phyloP scores from a whole-genome alignment of 2,329 filamentous ascomycete species.

The Verticillium nubilum region DNA sequence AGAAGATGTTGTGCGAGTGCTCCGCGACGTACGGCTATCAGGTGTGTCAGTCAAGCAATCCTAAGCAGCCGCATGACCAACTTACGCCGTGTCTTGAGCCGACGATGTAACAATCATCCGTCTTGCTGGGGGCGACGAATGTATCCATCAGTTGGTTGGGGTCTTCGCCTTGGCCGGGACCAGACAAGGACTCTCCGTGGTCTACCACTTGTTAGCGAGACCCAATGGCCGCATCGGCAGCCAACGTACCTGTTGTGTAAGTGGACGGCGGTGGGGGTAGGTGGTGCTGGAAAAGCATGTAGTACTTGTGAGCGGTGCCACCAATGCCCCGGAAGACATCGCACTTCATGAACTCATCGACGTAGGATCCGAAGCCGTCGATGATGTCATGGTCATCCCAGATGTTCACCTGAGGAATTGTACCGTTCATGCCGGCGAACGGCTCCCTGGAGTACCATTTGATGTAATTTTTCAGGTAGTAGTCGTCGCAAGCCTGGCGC shows the following conservation, averaged over 20 bases:
- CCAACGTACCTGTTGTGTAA: conserved; percentile 65
- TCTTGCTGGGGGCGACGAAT: conserved; percentile 55
- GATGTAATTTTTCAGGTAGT: conserved; percentile 89
- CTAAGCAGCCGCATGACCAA: conserved; percentile 23
- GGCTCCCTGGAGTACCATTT: conserved; percentile 73
- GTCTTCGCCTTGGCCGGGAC: conserved; percentile 47
- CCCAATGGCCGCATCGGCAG: conserved; percentile 12
- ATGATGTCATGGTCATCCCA: conserved; percentile 98
- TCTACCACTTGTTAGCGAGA: conserved; percentile 31
- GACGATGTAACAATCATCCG: conserved; percentile 71
- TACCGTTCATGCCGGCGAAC: conserved; percentile 79
- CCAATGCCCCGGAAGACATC: conserved; percentile 90
- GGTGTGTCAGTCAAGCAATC: conserved; percentile 29
- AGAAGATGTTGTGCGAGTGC: conserved; percentile 79
- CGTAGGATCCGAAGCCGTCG: conserved; percentile 90
- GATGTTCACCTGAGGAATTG: conserved; percentile 94
- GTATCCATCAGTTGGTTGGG: conserved; percentile 67
- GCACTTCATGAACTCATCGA: conserved; percentile 88
- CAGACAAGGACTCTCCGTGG: conserved; percentile 33
- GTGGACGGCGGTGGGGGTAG: conserved; percentile 79
- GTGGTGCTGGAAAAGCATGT: conserved; percentile 96
- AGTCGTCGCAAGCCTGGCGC: conserved; percentile 78
- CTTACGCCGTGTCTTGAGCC: conserved; percentile 68
- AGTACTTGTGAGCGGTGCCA: conserved; percentile 93
- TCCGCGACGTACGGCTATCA: conserved; percentile 83